Conservation (phyloP, 1,284 basidiomycete species). For the Sporisorium exsertum region DNA sequence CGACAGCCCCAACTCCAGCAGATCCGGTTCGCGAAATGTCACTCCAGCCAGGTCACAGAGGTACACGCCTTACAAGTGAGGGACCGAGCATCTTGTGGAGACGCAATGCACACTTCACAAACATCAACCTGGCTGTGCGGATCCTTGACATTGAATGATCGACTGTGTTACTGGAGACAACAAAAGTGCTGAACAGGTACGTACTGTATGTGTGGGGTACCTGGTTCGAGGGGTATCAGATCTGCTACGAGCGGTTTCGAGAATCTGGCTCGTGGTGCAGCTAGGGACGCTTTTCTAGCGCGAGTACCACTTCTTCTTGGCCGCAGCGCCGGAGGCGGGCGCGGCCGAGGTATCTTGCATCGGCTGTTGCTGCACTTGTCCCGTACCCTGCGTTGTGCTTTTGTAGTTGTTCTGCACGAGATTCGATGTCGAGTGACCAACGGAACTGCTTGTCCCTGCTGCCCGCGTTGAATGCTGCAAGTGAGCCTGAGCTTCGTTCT, state of each 20-base stretch:
- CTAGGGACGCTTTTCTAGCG: background rate
- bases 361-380: constrained; percentile 8
- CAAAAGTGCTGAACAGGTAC: background rate
- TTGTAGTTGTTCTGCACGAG: constrained; percentile 21
- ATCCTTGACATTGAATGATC: constrained; percentile 3
- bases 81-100: background rate
- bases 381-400: constrained; percentile 6
- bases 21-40: constrained; percentile 27
- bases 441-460: constrained; percentile 9
- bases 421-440: constrained; percentile 27
- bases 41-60: constrained; percentile 26
- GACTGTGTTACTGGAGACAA: constrained; percentile 1
- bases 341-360: constrained; percentile 21
- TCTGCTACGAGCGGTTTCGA: background rate
- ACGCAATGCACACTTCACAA: background rate
- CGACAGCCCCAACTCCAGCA: constrained; percentile 10
- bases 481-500: constrained; percentile 27
- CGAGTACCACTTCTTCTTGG: constrained; percentile 27
- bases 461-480: constrained; percentile 10
- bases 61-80: constrained; percentile 47
- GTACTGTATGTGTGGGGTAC: background rate
- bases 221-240: constrained; percentile 14
- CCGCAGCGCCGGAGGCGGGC: constrained; percentile 14
- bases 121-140: background rate
- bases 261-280: background rate